A percentile compares a stretch with the other conserved stretches of the same genome.
Evolutionary conservation across 331 rosid species (phyloP).

Genomic region (Ulmus americana): DNA sequence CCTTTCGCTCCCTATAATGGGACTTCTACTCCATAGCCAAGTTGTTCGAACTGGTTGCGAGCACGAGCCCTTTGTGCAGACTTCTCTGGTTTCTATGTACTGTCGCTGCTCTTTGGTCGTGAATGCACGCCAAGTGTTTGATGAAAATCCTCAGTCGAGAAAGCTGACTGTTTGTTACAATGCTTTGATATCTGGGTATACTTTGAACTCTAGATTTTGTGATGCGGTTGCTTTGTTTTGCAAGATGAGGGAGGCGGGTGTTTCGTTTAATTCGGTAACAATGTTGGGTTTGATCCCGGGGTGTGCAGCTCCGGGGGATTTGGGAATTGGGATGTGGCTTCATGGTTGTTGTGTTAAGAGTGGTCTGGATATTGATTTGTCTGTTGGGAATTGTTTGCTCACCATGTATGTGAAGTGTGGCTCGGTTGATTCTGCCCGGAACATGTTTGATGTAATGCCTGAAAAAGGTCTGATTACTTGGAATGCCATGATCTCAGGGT

Average conservation of each 20-base stretch:
- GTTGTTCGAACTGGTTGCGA: constrained; percentile 59
- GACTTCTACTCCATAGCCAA: constrained; percentile 59
- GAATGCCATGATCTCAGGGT: constrained; percentile 91
- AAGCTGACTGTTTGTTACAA: constrained; percentile 53
- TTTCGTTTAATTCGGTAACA: constrained; percentile 47
- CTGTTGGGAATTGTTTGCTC: constrained; percentile 63
- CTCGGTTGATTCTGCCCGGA: constrained; percentile 38
- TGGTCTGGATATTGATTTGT: constrained; percentile 43
- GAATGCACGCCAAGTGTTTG: constrained; percentile 63
- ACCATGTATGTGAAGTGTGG: constrained; percentile 81
- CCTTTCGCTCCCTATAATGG: constrained; percentile 57
- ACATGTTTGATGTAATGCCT: constrained; percentile 52
- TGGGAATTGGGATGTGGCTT: constrained; percentile 46
- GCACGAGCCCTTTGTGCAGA: constrained; percentile 66
- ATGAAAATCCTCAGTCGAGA: constrained; percentile 37
- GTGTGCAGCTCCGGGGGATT: constrained; percentile 33
- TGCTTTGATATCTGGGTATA: constrained; percentile 67
- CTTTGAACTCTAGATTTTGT: constrained; percentile 31
- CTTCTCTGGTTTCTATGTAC: constrained; percentile 65
- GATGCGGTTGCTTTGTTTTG: constrained; percentile 45
- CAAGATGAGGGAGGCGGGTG: constrained; percentile 42
- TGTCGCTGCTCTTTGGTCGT: constrained; percentile 27
- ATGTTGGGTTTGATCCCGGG: constrained; percentile 65
- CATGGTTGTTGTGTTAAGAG: constrained; percentile 43
- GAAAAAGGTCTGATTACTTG: constrained; percentile 69